A percentile compares a stretch with the other conserved stretches of the same genome.
phyloP scores from a whole-genome alignment of 768 basidiomycete genomes.

The Mycena vulgaris region DNA sequence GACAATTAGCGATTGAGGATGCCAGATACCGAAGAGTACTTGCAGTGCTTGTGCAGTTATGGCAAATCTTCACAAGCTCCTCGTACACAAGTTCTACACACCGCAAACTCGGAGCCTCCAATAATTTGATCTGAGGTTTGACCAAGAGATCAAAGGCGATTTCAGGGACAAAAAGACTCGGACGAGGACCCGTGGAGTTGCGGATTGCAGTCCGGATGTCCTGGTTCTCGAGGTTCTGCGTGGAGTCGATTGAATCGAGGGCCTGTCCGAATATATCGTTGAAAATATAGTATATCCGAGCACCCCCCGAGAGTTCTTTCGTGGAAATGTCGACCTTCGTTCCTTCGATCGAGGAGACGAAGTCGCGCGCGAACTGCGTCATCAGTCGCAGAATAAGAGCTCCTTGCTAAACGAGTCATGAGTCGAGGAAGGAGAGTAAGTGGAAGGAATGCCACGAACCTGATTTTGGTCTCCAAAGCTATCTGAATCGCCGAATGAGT shows the following conservation, averaged over 20 bases:
- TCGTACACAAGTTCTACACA: conserved; percentile 99
- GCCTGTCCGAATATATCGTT: conserved; percentile 98
- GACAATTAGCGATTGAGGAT: conserved; percentile 1
- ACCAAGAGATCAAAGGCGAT: conserved; percentile 97
- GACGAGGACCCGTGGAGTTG: conserved; percentile 97
- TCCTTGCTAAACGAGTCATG: conserved; percentile 73
- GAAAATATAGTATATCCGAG: conserved; percentile 99
- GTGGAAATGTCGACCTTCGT: conserved; percentile 97
- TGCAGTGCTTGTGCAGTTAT: conserved; percentile 95
- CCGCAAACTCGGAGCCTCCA: conserved; percentile 94
- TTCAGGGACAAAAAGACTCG: conserved; percentile 97
- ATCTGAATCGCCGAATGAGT: conserved; percentile 95
- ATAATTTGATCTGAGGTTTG: conserved; percentile 97
- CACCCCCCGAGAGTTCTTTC: conserved; percentile 98
- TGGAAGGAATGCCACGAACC: conserved; percentile 54
- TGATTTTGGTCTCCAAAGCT: conserved; percentile 93
- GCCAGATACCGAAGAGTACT: conserved; percentile 45
- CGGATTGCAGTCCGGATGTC: conserved; percentile 99
- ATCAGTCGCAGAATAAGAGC: conserved; percentile 93
- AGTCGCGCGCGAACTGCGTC: conserved; percentile 99
- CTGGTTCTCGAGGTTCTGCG: conserved; percentile 90
- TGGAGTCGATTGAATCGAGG: conserved; percentile 90
- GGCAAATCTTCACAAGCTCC: conserved; percentile 99
- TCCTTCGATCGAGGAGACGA: conserved; percentile 96
- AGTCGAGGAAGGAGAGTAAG: neutral